A percentile compares a stretch with the other conserved stretches of the same genome.
Evolutionary conservation across 2,329 filamentous ascomycete genomes (phyloP).

Genomic region (Claviceps quebecensis): DNA sequence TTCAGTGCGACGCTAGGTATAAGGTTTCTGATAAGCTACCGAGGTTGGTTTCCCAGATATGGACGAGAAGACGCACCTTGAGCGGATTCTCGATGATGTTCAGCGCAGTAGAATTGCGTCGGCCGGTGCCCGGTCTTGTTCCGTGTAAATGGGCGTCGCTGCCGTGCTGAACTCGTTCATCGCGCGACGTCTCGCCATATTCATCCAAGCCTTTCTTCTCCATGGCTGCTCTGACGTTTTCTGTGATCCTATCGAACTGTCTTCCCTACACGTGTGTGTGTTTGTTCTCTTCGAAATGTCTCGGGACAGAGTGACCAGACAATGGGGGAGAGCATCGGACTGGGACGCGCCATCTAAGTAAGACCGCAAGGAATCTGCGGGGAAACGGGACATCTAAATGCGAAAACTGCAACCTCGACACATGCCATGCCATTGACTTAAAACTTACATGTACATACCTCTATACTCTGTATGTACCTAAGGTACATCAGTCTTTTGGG

Average conservation of each 20-base stretch:
- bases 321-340: background rate
- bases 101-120: conserved; percentile 13
- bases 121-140: conserved; percentile 1
- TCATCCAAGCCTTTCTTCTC: conserved; percentile 7
- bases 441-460: background rate
- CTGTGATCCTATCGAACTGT: background rate
- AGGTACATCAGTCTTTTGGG: background rate
- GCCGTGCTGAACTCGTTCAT: conserved; percentile 4
- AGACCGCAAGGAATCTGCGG: background rate
- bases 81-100: conserved; percentile 21
- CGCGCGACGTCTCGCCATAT: conserved; percentile 2
- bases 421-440: background rate
- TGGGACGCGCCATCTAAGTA: background rate
- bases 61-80: conserved; percentile 10
- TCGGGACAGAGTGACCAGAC: too few species aligned
- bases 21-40: background rate
- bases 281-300: background rate
- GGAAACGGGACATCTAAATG: background rate
- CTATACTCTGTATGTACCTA: too few species aligned
- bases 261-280: background rate
- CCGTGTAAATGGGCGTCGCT: background rate
- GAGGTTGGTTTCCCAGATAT: too few species aligned
- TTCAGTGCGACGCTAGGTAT: conserved; percentile 11
- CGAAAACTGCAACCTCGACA: background rate
- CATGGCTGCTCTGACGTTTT: background rate